Conservation (phyloP, 2,329 filamentous ascomycete genomes). For the Phialocephala sp. region DNA sequence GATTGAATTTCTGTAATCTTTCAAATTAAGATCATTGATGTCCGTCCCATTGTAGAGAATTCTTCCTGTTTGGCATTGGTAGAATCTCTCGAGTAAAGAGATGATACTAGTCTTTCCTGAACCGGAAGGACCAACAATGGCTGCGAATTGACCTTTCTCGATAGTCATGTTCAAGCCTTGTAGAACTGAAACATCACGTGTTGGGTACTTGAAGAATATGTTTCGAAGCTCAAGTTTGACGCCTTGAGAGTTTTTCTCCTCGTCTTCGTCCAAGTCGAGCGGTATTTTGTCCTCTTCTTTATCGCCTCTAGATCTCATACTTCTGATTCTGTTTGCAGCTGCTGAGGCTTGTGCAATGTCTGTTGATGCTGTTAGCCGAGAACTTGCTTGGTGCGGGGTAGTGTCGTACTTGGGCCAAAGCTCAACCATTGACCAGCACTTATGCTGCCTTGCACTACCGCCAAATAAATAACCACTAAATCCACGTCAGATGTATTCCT, state of each 20-base stretch:
- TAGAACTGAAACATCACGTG: slow-evolving; percentile 61
- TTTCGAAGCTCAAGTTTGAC: slow-evolving; percentile 62
- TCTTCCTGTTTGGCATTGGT: slow-evolving; percentile 66
- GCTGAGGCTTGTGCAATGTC: slow-evolving; percentile 63
- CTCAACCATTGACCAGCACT: slow-evolving; percentile 58
- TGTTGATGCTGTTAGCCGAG: slow-evolving; percentile 17
- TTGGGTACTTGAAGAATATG: slow-evolving; percentile 65
- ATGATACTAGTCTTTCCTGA: slow-evolving; percentile 78
- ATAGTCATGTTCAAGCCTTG: slow-evolving; percentile 63
- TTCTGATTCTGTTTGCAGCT: slow-evolving; percentile 65
- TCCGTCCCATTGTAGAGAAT: slow-evolving; percentile 69
- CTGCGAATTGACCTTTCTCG: slow-evolving; percentile 71
- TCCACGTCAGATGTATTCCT: slow-evolving; percentile 47
- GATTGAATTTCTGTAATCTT: slow-evolving; percentile 66
- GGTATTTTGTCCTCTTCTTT: slow-evolving; percentile 17
- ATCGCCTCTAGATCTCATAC: slow-evolving; percentile 34
- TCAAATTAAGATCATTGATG: slow-evolving; percentile 62
- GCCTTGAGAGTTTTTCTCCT: slow-evolving; percentile 41
- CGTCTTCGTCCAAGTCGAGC: slow-evolving; percentile 38
- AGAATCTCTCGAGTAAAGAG: slow-evolving; percentile 71
- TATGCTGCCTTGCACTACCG: slow-evolving; percentile 58
- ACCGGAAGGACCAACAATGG: slow-evolving; percentile 68
- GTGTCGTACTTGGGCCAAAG: slow-evolving; percentile 50
- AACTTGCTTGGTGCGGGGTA: background rate
- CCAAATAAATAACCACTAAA: slow-evolving; percentile 61